These are phyloP conservation scores for Hypocrella siamensis DNA, from an alignment of 2,329 filamentous ascomycete genomes.

Conservation along the genomic window DNA sequence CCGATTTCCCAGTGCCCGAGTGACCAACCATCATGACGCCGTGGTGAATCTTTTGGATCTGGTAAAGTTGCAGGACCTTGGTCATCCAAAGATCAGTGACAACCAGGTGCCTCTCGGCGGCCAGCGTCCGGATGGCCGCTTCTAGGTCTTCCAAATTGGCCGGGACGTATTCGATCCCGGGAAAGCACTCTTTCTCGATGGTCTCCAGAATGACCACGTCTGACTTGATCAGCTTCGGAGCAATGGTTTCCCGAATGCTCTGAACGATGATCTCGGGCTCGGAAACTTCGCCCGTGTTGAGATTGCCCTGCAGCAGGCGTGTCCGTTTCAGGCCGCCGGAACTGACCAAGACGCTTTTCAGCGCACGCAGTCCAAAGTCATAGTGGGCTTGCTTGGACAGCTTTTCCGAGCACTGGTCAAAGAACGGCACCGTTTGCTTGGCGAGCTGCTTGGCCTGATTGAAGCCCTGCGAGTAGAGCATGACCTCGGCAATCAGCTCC, in stretches of 20 bases:
- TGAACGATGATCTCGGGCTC: constrained; percentile 98
- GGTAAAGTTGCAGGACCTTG: constrained; percentile 90
- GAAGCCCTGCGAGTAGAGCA: constrained; percentile 99
- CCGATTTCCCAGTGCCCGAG: constrained; percentile 93
- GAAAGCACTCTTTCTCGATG: constrained; percentile 79
- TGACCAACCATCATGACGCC: constrained; percentile 99
- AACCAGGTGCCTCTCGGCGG: constrained; percentile 71
- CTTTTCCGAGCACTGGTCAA: constrained; percentile 68
- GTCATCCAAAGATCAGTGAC: constrained; percentile 94
- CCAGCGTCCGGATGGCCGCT: constrained; percentile 66
- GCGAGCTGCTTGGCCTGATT: constrained; percentile 88
- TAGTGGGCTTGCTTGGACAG: constrained; percentile 97
- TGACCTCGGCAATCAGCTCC: constrained; percentile 97
- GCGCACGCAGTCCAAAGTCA: constrained; percentile 90
- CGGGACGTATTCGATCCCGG: constrained; percentile 81
- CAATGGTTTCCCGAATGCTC: constrained; percentile 95
- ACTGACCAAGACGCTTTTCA: constrained; percentile 97
- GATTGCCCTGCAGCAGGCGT: constrained; percentile 43
- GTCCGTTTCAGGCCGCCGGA: constrained; percentile 90
- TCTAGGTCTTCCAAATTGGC: constrained; percentile 71
- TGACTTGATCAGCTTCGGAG: constrained; percentile 83
- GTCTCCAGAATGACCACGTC: constrained; percentile 79
- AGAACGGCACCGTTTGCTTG: constrained; percentile 94
- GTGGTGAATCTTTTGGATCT: constrained; percentile 95
- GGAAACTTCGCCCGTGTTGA: constrained; percentile 55